phyloP scores from a whole-genome alignment of 1,284 basidiomycete genomes.

The Sanguinoderma infundibulare region DNA sequence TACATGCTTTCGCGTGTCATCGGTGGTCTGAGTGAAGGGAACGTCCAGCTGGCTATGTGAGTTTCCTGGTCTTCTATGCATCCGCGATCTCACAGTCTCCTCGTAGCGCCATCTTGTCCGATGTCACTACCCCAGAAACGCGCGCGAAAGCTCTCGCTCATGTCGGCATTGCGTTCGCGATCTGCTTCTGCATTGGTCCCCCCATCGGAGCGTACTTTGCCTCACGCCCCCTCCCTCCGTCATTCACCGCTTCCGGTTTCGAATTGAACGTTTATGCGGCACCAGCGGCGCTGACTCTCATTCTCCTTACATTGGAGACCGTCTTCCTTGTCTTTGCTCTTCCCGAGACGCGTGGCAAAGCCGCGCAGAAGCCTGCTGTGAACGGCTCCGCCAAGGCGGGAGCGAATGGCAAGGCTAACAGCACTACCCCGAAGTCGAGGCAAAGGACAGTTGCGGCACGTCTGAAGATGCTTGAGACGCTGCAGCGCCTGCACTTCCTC shows the following conservation, averaged over 20 bases:
- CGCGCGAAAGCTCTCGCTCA: conserved; percentile 87
- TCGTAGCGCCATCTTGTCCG: conserved; percentile 83
- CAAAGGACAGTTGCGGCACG: conserved; percentile 52
- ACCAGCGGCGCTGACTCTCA: conserved; percentile 79
- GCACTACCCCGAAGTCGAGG: conserved; percentile 22
- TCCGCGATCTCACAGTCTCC: not conserved
- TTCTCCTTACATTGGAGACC: conserved; percentile 73
- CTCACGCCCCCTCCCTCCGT: conserved; percentile 64
- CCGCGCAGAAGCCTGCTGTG: conserved; percentile 25
- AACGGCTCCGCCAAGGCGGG: conserved; percentile 23
- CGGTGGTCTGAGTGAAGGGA: conserved; percentile 89
- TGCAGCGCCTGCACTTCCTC: conserved; percentile 76
- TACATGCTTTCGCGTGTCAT: conserved; percentile 90
- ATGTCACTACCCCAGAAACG: conserved; percentile 78
- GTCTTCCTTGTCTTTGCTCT: conserved; percentile 74
- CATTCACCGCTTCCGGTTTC: conserved; percentile 59
- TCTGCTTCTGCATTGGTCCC: conserved; percentile 88
- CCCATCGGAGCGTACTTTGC: conserved; percentile 86
- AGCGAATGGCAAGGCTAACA: conserved; percentile 21
- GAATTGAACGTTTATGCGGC: conserved; percentile 86
- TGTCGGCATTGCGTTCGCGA: conserved; percentile 91
- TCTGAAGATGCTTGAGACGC: conserved; percentile 51
- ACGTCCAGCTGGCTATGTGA: conserved; percentile 82
- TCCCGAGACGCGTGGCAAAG: conserved; percentile 73
- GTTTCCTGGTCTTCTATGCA: conserved; percentile 25